A percentile compares a stretch with the other conserved stretches of the same genome.
Conservation (phyloP, 768 basidiomycete species). For the Sporobolomyces roseus region DNA sequence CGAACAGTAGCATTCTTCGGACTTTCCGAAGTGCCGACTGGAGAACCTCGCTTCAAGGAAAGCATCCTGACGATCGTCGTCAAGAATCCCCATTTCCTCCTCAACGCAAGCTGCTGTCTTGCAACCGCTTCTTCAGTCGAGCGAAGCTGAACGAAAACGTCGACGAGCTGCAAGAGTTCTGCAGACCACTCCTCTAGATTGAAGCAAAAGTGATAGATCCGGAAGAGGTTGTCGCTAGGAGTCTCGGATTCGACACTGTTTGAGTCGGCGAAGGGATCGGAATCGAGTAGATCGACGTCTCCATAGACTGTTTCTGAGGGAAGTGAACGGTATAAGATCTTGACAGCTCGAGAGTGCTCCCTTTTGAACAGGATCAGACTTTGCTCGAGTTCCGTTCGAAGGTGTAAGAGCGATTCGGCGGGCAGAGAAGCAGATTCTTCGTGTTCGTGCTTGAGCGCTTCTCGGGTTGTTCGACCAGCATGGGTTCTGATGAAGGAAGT, state of each 20-base stretch:
- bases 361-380: slow-evolving; percentile 45
- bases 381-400: slow-evolving; percentile 42
- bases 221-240: slow-evolving; percentile 42
- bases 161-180: slow-evolving; percentile 74
- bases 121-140: slow-evolving; percentile 56
- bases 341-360: slow-evolving; percentile 43
- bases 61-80: neutral
- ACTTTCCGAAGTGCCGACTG: no score
- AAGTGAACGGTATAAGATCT: slow-evolving; percentile 27
- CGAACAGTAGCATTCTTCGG: slow-evolving; percentile 9
- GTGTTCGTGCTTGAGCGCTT: slow-evolving; percentile 1
- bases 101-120: neutral
- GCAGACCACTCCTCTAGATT: slow-evolving; percentile 88
- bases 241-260: neutral
- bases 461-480: neutral
- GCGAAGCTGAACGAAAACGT: slow-evolving; percentile 77
- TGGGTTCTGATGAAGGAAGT: slow-evolving; percentile 25
- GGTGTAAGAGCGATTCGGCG: slow-evolving; percentile 28
- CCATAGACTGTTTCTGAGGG: slow-evolving; percentile 29
- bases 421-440: neutral
- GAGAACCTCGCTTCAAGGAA: neutral
- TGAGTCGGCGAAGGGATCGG: slow-evolving; percentile 14
- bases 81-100: slow-evolving; percentile 18
- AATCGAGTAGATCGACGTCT: neutral
- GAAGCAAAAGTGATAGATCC: slow-evolving; percentile 59